These are phyloP conservation scores for Coniella vitis DNA, from an alignment of 2,329 filamentous ascomycete species.

Conservation along the genomic window DNA sequence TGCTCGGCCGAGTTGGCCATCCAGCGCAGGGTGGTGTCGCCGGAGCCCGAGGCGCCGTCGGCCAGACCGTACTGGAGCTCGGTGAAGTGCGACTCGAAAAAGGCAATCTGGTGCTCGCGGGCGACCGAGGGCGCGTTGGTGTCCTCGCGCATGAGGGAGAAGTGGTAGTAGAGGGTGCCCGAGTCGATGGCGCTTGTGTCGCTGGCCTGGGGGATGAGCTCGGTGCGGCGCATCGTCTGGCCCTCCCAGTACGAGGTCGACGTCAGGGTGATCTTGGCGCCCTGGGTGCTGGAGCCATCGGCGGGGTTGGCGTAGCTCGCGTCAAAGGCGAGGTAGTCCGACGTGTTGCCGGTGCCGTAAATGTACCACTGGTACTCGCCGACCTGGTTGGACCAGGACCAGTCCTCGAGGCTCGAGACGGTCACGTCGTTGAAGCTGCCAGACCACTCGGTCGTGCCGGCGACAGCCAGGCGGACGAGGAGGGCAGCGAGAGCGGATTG, in stretches of 20 bases:
- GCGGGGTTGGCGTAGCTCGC: slow-evolving; percentile 53
- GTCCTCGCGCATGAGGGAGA: slow-evolving; percentile 49
- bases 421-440: slow-evolving; percentile 51
- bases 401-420: slow-evolving; percentile 45
- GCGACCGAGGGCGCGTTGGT: slow-evolving; percentile 50
- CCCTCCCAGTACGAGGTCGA: slow-evolving; percentile 59
- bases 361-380: slow-evolving; percentile 67
- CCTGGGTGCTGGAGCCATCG: slow-evolving; percentile 50
- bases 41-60: slow-evolving; percentile 29
- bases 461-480: slow-evolving; percentile 22
- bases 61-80: slow-evolving; percentile 61
- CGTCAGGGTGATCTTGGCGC: slow-evolving; percentile 57
- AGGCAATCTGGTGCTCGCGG: slow-evolving; percentile 56
- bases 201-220: slow-evolving; percentile 54
- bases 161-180: slow-evolving; percentile 62
- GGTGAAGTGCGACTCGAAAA: slow-evolving; percentile 62
- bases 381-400: slow-evolving; percentile 57
- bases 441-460: slow-evolving; percentile 51
- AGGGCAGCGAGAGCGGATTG: slow-evolving; percentile 15
- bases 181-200: slow-evolving; percentile 53
- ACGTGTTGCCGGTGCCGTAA: slow-evolving; percentile 48
- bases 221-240: slow-evolving; percentile 61
- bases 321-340: slow-evolving; percentile 52
- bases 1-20: slow-evolving; percentile 48
- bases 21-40: slow-evolving; percentile 51